Conservation (phyloP, 202 grass and related monocot species). For the Hordeum pubiflorum region DNA sequence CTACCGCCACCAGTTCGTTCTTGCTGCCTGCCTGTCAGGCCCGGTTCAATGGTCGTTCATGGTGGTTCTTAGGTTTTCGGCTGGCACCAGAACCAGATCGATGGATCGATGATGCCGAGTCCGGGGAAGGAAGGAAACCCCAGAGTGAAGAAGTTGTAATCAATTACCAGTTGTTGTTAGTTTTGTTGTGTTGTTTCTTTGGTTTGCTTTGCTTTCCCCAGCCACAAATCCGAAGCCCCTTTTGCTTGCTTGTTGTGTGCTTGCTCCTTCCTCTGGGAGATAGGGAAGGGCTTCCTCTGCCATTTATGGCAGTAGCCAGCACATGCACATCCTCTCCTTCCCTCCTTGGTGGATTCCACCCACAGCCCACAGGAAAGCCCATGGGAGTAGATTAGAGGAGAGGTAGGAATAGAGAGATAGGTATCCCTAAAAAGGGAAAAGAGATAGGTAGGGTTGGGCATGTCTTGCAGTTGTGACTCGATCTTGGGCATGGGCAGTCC, state of each 20-base stretch:
- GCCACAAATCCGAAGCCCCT: not conserved
- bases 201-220: not conserved
- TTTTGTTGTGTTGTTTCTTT: not conserved
- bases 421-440: too few relatives aligned
- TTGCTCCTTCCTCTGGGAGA: not conserved
- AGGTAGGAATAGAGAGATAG: too few relatives aligned
- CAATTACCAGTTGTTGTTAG: not conserved
- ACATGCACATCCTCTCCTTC: too few relatives aligned
- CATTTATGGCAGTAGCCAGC: not conserved
- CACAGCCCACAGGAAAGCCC: too few relatives aligned
- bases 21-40: not conserved
- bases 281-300: too few relatives aligned
- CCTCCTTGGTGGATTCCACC: too few relatives aligned
- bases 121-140: not conserved
- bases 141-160: not conserved
- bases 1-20: not conserved
- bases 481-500: too few relatives aligned
- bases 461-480: too few relatives aligned
- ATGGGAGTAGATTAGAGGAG: too few relatives aligned
- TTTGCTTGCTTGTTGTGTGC: too few relatives aligned
- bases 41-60: not conserved
- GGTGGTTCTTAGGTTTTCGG: not conserved
- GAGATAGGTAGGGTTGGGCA: too few relatives aligned
- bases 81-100: not conserved
- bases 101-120: not conserved